Evolutionary conservation across 2,329 filamentous ascomycete species (phyloP).

Genomic region (Xylaria sp.): DNA sequence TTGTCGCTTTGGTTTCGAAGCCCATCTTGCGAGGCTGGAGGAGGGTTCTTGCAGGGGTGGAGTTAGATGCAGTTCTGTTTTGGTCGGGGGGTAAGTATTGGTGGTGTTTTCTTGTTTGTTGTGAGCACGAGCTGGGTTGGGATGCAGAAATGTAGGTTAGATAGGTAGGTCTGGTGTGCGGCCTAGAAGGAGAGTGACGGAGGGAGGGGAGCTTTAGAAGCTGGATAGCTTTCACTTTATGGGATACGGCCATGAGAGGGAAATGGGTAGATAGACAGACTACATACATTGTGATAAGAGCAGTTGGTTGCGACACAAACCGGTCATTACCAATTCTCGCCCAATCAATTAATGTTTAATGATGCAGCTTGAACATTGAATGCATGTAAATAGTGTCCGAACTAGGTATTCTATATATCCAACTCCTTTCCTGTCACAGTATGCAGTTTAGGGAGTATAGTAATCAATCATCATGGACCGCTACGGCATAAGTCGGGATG

Average conservation of each 20-base stretch:
- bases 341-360: not conserved
- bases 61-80: not conserved
- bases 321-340: too few relatives aligned
- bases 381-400: not conserved
- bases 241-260: not conserved
- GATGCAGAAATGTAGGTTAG: not conserved
- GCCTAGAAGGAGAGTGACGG: not conserved
- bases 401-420: constrained; percentile 2
- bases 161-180: not conserved
- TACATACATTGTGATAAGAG: not conserved
- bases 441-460: not conserved
- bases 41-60: not conserved
- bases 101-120: not conserved
- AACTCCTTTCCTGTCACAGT: not conserved
- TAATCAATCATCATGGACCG: not conserved
- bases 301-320: not conserved
- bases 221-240: not conserved
- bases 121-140: not conserved
- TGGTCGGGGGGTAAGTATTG: not conserved
- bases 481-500: not conserved
- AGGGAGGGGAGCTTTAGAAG: not conserved
- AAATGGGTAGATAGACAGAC: not conserved
- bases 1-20: constrained; percentile 89
- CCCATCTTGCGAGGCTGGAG: constrained; percentile 65
- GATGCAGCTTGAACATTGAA: not conserved